Base-by-base conservation (phyloP, 306 rosid species). In the Dalbergia cochinchinensis region DNA sequence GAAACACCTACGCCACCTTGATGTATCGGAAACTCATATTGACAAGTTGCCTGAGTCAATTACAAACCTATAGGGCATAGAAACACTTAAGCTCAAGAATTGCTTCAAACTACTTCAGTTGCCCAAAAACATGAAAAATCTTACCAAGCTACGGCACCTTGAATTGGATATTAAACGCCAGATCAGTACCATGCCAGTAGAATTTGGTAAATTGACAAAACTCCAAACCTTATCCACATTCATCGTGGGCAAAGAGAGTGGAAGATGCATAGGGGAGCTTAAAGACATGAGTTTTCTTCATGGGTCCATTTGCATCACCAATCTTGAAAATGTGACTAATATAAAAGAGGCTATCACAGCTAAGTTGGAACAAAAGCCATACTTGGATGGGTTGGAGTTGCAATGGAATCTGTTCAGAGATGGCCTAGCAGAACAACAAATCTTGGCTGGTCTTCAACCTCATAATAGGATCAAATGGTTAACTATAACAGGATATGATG, bases 311-410 rank as follows among this genome's bases (percentile, higher is more conserved):
- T 75, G 81, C 41, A 62, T 82, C 2, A 51, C 53, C 16, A 69
- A 77, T 19, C 82, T 82, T 77, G 85, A 82, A 59, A 82, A 82
- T 82, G 82, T 77, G 53, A 37, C 72, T 8, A 47, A 53, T 18
- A 12, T 0, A 1, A 0, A 2, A 15, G 82, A 82, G 13, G 82
- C 78, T 15, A 6, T 10, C 47, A 39, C 20, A 8, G 73, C 81
- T 6, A 50, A 20, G 78, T 51, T 76, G n/a, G 51, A 61, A 26
- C 10, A 61, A 26, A 82, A 82, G 85, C 26, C 22, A 31, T 61
- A 76, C 67, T 9, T 82, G 69, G 63, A 82, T 14, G 59, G 37
- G 53, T 42, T 82, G 53, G 70, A 62, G 62, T 42, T 82, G 69
- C 35, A 82, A 44, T 82, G 82, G 82, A 60, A 75, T 60, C 73